A percentile compares a stretch with the other conserved stretches of the same genome.
Conservation (phyloP, 2,329 filamentous ascomycete genomes). For the Dendryphion nanum region DNA sequence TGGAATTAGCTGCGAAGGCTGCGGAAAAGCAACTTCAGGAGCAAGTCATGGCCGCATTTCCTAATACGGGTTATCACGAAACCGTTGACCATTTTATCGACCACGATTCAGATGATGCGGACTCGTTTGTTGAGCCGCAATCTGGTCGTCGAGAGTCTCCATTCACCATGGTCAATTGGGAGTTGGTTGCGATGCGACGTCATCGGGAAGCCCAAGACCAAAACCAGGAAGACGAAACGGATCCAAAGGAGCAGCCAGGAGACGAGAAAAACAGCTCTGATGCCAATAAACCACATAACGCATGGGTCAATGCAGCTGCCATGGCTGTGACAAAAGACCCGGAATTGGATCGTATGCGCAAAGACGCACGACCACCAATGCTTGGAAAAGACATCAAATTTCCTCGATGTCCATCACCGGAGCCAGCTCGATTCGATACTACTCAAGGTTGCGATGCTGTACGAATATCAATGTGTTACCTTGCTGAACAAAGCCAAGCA, state of each 20-base stretch:
- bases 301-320: slow-evolving; percentile 42
- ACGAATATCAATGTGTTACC: slow-evolving; percentile 49
- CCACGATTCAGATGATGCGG: slow-evolving; percentile 52
- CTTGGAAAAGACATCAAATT: slow-evolving; percentile 78
- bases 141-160: slow-evolving; percentile 57
- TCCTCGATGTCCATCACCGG: slow-evolving; percentile 77
- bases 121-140: slow-evolving; percentile 14
- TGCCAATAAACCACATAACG: slow-evolving; percentile 16
- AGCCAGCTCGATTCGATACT: slow-evolving; percentile 79
- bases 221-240: slow-evolving; percentile 33
- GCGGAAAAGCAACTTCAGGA: slow-evolving; percentile 79
- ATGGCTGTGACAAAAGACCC: slow-evolving; percentile 33
- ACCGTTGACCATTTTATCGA: slow-evolving; percentile 71
- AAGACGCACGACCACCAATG: slow-evolving; percentile 75
- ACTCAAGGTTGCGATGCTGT: slow-evolving; percentile 60
- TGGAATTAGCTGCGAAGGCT: slow-evolving; percentile 76
- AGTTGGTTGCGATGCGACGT: slow-evolving; percentile 76
- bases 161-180: slow-evolving; percentile 67
- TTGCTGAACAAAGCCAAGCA: slow-evolving; percentile 49
- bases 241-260: slow-evolving; percentile 28
- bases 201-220: slow-evolving; percentile 66
- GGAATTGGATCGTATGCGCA: slow-evolving; percentile 55
- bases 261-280: slow-evolving; percentile 37
- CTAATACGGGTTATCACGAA: slow-evolving; percentile 67
- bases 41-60: slow-evolving; percentile 71